Evolutionary conservation across 2,329 filamentous ascomycete genomes (phyloP).

Genomic region (Ophiostoma pallidulum): DNA sequence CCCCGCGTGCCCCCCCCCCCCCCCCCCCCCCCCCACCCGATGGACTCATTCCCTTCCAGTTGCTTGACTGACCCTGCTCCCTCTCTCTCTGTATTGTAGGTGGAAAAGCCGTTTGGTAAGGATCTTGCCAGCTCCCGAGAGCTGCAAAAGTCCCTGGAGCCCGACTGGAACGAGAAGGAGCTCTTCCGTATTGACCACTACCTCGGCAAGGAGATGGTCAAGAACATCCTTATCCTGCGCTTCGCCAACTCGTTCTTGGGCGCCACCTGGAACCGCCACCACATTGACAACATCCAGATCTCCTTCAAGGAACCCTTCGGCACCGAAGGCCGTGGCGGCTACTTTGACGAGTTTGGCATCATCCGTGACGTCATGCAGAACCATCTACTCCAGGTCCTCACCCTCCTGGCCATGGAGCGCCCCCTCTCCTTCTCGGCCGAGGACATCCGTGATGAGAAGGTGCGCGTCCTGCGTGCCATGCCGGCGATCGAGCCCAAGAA

Average conservation of each 20-base stretch:
- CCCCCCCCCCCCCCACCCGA: too few relatives aligned
- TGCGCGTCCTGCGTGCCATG: constrained; percentile 88
- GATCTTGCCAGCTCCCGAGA: constrained; percentile 89
- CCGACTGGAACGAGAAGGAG: constrained; percentile 98
- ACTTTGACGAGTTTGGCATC: constrained; percentile 99
- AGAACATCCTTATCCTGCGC: constrained; percentile 95
- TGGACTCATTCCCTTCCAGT: too few relatives aligned
- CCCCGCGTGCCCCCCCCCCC: too few relatives aligned
- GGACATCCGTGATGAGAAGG: constrained; percentile 98
- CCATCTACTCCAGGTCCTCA: constrained; percentile 92
- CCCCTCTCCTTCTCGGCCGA: constrained; percentile 97
- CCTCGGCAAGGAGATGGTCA: constrained; percentile 99
- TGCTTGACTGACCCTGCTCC: background rate
- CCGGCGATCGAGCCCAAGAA: constrained; percentile 97
- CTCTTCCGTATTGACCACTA: constrained; percentile 99
- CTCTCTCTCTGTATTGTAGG: constrained; percentile 41
- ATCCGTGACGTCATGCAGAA: constrained; percentile 99
- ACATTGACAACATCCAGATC: constrained; percentile 99
- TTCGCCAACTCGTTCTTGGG: constrained; percentile 99
- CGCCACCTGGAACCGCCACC: constrained; percentile 97
- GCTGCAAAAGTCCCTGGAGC: constrained; percentile 87
- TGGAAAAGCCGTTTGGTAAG: constrained; percentile 99
- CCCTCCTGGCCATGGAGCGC: constrained; percentile 93
- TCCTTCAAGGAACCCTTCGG: constrained; percentile 99
- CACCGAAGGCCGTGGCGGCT: constrained; percentile 92